Conservation (phyloP, 2,329 filamentous ascomycete species). For the Fusarium chaquense region DNA sequence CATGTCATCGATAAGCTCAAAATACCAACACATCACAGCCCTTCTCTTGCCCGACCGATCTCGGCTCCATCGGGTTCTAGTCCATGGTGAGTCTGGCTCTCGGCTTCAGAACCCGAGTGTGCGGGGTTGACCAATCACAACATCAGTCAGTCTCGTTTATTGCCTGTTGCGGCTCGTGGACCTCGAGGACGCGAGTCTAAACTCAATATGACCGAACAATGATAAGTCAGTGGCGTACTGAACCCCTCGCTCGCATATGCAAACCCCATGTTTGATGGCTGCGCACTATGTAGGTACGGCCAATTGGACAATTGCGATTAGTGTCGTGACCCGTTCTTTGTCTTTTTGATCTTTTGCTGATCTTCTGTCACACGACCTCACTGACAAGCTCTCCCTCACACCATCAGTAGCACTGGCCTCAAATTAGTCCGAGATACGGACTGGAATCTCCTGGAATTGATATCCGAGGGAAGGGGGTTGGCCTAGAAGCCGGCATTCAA, state of each 20-base stretch:
- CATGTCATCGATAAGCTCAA: background rate
- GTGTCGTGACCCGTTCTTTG: background rate
- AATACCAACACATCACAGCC: background rate
- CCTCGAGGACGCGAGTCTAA: slow-evolving; percentile 10
- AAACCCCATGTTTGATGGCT: background rate
- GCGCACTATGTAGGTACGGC: background rate
- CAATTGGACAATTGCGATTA: slow-evolving; percentile 5
- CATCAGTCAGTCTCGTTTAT: background rate
- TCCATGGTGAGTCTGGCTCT: background rate
- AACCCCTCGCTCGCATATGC: background rate
- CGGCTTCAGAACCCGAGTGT: slow-evolving; percentile 11
- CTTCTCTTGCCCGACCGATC: background rate
- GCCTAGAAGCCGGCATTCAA: background rate
- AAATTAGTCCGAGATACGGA: background rate
- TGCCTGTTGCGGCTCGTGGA: slow-evolving; percentile 10
- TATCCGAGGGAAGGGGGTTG: background rate
- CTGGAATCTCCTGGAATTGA: background rate
- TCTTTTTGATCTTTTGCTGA: background rate
- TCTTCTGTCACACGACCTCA: slow-evolving; percentile 11
- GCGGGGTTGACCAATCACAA: background rate
- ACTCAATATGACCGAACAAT: background rate
- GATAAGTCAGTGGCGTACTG: background rate
- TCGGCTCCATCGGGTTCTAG: slow-evolving; percentile 8
- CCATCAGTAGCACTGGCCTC: slow-evolving; percentile 4
- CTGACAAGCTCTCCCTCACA: slow-evolving; percentile 3